Base-by-base conservation (phyloP, 179 eudicot genomes). In the Carnegiea gigantea region DNA sequence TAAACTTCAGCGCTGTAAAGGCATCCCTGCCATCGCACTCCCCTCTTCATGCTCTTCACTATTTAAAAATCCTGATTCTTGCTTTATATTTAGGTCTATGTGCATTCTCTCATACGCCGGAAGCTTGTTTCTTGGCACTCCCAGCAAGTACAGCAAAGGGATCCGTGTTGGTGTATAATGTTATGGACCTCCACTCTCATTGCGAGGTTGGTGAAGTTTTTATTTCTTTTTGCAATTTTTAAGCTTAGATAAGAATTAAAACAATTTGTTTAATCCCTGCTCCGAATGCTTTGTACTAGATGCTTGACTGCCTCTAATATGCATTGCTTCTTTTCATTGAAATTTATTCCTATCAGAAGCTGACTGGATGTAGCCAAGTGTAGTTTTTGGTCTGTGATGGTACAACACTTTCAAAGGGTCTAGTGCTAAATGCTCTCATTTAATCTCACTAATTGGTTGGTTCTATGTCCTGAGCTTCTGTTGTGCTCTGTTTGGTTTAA, bases 121-220 rank as follows among this genome's bases (percentile, higher is more conserved):
- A 92, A 83, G 92, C 92, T 84, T 92, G 95, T 86, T 93, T 91
- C 82, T 78, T 95, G 90, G 99, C 99, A 74, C 91, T 95, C 89
- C 99, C 99, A 77, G 98, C 98, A 70, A 91, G 93, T 89, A 87
- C 87, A 74, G 54, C 82, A 77, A 91, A 89, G 85, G 99, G 99
- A 81, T 90, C 98, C 21, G 88, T 91, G 80, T 84, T 94, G 78
- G 85, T 95, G 76, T 94, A 94, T 91, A 89, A 92, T 87, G 92
- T 89, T 76, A 89, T 88, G 89, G 93, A 94, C 85, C 99, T 94
- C 75, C 97, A 90, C 65, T 87, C 94, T 30, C 98, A 89, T 79
- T 90, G 95, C 72, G 98, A 95, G 99, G 99, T 95, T 70, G 78
- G 48, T 82, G 14, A 54, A 81, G 26, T 54, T 53, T 67, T 6